These are phyloP conservation scores for Botryobasidium botryosum DNA, from an alignment of 768 basidiomycete genomes.

Conservation along the genomic window DNA sequence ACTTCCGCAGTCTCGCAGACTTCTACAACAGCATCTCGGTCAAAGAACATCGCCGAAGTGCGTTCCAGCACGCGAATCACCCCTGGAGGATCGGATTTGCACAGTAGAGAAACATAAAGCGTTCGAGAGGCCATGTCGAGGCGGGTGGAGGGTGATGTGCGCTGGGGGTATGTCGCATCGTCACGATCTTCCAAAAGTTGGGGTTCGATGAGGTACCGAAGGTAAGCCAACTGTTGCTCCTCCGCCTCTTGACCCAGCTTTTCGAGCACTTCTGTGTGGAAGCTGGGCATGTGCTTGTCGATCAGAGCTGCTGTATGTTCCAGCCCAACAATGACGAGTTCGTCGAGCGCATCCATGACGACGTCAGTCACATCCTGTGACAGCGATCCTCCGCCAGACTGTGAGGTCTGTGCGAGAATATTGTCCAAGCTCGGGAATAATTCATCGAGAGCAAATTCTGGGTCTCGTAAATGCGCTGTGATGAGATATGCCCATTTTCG, in stretches of 20 bases:
- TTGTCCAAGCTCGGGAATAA: slow-evolving; percentile 52
- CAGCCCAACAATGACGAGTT: slow-evolving; percentile 42
- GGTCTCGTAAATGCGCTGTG: slow-evolving; percentile 58
- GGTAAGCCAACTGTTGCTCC: slow-evolving; percentile 53
- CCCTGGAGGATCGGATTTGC: slow-evolving; percentile 43
- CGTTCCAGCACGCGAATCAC: slow-evolving; percentile 45
- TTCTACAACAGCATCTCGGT: slow-evolving; percentile 35
- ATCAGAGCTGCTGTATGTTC: slow-evolving; percentile 53
- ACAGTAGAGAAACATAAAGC: slow-evolving; percentile 56
- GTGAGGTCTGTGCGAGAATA: slow-evolving; percentile 33
- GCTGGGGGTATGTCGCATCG: slow-evolving; percentile 8
- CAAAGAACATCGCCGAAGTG: slow-evolving; percentile 36
- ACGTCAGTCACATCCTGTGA: slow-evolving; percentile 38
- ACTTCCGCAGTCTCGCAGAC: slow-evolving; percentile 51
- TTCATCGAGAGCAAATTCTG: slow-evolving; percentile 38
- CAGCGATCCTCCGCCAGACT: slow-evolving; percentile 31
- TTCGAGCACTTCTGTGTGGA: slow-evolving; percentile 49
- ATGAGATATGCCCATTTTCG: slow-evolving; percentile 59
- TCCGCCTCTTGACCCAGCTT: slow-evolving; percentile 30
- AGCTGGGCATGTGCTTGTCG: slow-evolving; percentile 44
- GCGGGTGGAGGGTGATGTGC: slow-evolving; percentile 23
- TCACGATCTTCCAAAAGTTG: slow-evolving; percentile 15
- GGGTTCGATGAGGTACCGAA: slow-evolving; percentile 52
- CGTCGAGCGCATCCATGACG: slow-evolving; percentile 35
- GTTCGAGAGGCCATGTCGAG: slow-evolving; percentile 35